These are phyloP conservation scores for Vitis labrusca DNA, from an alignment of 164 flowering plant genomes.

Conservation along the genomic window DNA sequence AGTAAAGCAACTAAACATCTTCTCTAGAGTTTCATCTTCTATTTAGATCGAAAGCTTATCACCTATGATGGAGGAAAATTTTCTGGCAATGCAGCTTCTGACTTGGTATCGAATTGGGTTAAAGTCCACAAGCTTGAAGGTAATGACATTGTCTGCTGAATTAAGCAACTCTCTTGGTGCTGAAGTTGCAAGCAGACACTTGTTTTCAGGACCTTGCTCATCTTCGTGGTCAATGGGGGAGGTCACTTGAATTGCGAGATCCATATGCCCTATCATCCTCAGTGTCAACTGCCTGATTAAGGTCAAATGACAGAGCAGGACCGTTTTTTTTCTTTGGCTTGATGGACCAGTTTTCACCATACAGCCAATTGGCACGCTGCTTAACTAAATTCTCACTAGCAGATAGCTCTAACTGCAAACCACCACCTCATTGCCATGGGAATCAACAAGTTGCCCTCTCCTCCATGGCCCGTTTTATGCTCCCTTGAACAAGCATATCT, in stretches of 20 bases:
- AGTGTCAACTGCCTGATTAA: slow-evolving; percentile 58
- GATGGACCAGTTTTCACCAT: slow-evolving; percentile 40
- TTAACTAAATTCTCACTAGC: slow-evolving; percentile 43
- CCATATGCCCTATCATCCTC: slow-evolving; percentile 61
- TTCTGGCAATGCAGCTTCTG: slow-evolving; percentile 38
- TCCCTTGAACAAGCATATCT: slow-evolving; percentile 63
- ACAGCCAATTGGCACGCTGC: slow-evolving; percentile 59
- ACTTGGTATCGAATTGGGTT: slow-evolving; percentile 37
- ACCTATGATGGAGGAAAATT: slow-evolving; percentile 38
- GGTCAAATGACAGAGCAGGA: slow-evolving; percentile 54
- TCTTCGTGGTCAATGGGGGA: slow-evolving; percentile 77
- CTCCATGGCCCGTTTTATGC: slow-evolving; percentile 81
- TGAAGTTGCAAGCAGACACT: slow-evolving; percentile 22
- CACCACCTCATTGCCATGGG: slow-evolving; percentile 71
- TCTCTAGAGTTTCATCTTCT: slow-evolving; percentile 57
- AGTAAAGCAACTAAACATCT: too few relatives aligned
- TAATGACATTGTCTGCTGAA: slow-evolving; percentile 56
- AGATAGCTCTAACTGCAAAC: slow-evolving; percentile 62
- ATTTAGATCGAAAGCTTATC: slow-evolving; percentile 41
- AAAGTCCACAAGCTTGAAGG: slow-evolving; percentile 72
- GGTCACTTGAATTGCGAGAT: slow-evolving; percentile 76
- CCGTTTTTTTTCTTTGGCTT: slow-evolving; percentile 48
- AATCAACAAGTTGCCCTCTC: slow-evolving; percentile 78
- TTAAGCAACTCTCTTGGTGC: slow-evolving; percentile 43
- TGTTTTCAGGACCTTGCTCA: slow-evolving; percentile 30